Evolutionary conservation across 176 grass and related monocot genomes (phyloP), one percentile per base, ranked within the genome.

Genomic region (Rhipidocladum racemiflorum): DNA sequence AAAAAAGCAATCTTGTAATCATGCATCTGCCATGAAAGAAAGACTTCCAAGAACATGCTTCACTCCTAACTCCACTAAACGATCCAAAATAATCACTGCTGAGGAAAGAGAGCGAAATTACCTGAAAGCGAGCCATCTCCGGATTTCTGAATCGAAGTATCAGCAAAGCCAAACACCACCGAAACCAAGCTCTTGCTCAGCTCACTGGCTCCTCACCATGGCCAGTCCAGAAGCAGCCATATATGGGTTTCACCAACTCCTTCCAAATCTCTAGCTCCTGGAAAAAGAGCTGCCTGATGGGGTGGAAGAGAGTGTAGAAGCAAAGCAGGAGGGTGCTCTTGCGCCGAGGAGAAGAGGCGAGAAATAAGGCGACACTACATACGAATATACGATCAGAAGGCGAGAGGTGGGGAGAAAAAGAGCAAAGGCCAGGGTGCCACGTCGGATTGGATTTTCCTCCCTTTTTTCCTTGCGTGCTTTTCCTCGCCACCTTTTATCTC

Each of bases 371-470:
- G 70, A 48, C 45, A 48, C 45, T 36, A 34, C 27, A 39, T 68
- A 25, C 4, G 44, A 57, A 34, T 21, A 39, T 68, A 25, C 4
- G 44, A 57, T 9, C 13, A 36, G 29, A 21, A 54, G 66, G 61
- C 7, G 53, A 39, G 66, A 4, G 68, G 51, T 78, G 74, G 44
- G 64, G 64, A 92, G 68, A 86, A 92, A 88, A 92, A 85, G 92
- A 61, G 74, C n/a, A 62, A 20, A 15, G 46, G 1, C 1, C 34
- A 28, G 50, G 77, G 85, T 14, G 87, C 93, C 93, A 95, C 90
- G 85, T 95, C 80, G 82, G 93, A 88, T 21, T 0, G n/a, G 84
- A 87, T 75, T 86, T 84, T 90, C 74, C 43, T 14, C 28, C 20
- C 38, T 42, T 48, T 42, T 48, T 25, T 15, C 60, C 57, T 78